A percentile compares a stretch with the other conserved stretches of the same genome.
These are phyloP conservation scores for Podospora pseudoanserina DNA, from an alignment of 495 filamentous ascomycete genomes.

Conservation along the genomic window DNA sequence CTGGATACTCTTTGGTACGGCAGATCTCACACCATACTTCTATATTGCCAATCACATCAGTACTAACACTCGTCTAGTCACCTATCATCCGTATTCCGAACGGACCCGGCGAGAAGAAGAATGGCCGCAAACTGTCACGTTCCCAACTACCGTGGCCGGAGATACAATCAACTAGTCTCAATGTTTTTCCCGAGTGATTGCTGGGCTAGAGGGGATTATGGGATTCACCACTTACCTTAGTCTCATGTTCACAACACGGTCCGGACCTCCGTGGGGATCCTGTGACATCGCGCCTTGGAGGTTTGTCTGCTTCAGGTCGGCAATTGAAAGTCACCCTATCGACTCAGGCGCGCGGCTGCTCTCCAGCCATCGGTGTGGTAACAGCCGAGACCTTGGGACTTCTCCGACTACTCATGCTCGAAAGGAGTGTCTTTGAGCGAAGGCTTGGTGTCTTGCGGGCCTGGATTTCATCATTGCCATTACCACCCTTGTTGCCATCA, in stretches of 20 bases:
- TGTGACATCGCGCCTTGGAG: conserved; percentile 1
- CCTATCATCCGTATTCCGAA: not conserved
- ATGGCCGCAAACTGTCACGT: not conserved
- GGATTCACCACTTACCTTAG: not conserved
- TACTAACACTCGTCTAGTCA: not conserved
- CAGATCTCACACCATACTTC: not conserved
- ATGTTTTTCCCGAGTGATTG: not conserved
- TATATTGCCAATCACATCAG: conserved; percentile 4
- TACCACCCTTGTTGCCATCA: not conserved
- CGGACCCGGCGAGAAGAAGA: conserved; percentile 1
- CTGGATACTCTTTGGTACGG: not conserved
- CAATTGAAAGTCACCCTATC: not conserved
- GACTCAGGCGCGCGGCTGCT: conserved; percentile 5
- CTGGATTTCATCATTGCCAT: not conserved
- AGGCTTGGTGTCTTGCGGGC: not conserved
- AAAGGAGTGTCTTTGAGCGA: not conserved
- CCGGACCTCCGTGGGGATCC: conserved; percentile 10
- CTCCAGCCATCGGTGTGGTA: no score
- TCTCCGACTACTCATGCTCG: no score
- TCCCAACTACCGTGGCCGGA: not conserved
- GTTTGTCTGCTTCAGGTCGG: conserved; percentile 1
- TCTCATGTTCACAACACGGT: not conserved
- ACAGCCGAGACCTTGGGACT: no score
- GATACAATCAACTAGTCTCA: not conserved
- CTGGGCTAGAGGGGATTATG: not conserved